phyloP scores from a whole-genome alignment of 2,329 filamentous ascomycete genomes.

The Aspergillus sp. region DNA sequence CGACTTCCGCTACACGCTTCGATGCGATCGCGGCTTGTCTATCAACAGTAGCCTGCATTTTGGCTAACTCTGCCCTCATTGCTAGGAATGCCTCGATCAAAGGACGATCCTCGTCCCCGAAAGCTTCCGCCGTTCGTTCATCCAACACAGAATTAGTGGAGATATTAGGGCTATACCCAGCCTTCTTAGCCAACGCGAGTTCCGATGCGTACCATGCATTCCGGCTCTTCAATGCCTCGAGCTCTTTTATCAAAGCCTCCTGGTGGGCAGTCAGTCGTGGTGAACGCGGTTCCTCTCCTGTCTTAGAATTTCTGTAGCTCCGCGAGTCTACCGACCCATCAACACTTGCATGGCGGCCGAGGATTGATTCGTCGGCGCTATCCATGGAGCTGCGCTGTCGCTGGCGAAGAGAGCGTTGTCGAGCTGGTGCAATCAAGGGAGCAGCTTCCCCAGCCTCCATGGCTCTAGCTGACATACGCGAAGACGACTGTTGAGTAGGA shows the following conservation, averaged over 20 bases:
- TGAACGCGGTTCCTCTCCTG: slow-evolving; percentile 45
- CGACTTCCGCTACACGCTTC: slow-evolving; percentile 86
- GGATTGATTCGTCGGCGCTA: slow-evolving; percentile 60
- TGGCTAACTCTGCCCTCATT: slow-evolving; percentile 85
- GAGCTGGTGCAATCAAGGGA: slow-evolving; percentile 43
- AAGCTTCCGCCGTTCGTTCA: slow-evolving; percentile 71
- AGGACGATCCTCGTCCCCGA: slow-evolving; percentile 89
- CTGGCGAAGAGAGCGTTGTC: slow-evolving; percentile 56
- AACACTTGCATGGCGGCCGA: slow-evolving; percentile 42
- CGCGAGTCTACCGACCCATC: slow-evolving; percentile 42
- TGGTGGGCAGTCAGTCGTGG: slow-evolving; percentile 48
- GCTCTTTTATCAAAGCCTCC: slow-evolving; percentile 75
- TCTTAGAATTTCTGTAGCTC: slow-evolving; percentile 41
- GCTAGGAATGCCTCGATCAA: slow-evolving; percentile 87
- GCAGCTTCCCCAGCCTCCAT: slow-evolving; percentile 50
- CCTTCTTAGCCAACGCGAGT: slow-evolving; percentile 83
- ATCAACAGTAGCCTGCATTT: slow-evolving; percentile 87
- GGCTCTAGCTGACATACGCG: slow-evolving; percentile 43
- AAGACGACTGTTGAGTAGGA: slow-evolving; percentile 53
- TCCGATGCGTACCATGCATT: slow-evolving; percentile 98
- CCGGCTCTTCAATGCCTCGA: slow-evolving; percentile 78
- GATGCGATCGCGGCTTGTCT: slow-evolving; percentile 82
- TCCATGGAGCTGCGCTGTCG: slow-evolving; percentile 68
- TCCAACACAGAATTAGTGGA: slow-evolving; percentile 73
- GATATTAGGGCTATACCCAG: slow-evolving; percentile 76